phyloP scores from a whole-genome alignment of 441 rosid genomes.

The Heliophila coronopifolia region DNA sequence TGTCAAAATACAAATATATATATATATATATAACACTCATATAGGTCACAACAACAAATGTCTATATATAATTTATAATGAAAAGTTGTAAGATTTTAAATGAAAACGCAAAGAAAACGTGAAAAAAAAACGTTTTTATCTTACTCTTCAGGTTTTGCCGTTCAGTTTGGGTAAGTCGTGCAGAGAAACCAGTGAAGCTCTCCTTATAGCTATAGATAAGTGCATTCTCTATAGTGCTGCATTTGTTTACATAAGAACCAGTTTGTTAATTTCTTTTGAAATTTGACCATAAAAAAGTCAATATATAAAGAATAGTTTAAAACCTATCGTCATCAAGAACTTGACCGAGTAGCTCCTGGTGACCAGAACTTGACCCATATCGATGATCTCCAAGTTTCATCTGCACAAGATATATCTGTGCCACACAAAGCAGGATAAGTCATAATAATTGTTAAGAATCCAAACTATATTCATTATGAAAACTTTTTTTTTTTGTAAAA shows the following conservation, averaged over 20 bases:
- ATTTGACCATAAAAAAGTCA: too few species aligned
- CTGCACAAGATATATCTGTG: slow-evolving; percentile 21
- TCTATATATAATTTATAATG: too few species aligned
- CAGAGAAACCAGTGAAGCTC: slow-evolving; percentile 56
- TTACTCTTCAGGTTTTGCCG: slow-evolving; percentile 21
- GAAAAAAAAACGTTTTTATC: neutral
- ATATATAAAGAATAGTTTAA: neutral
- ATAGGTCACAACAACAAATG: too few species aligned
- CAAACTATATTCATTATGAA: neutral
- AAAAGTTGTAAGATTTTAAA: too few species aligned
- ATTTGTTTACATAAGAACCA: neutral
- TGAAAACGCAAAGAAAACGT: neutral
- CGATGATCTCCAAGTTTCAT: slow-evolving; percentile 22
- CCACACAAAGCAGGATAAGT: slow-evolving; percentile 4
- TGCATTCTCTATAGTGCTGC: slow-evolving; percentile 8
- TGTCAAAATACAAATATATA: too few species aligned
- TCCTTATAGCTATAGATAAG: slow-evolving; percentile 36
- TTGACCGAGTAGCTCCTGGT: slow-evolving; percentile 13
- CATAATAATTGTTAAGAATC: neutral
- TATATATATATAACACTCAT: too few species aligned
- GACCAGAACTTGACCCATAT: slow-evolving; percentile 24
- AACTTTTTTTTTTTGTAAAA: too few species aligned
- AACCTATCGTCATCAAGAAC: slow-evolving; percentile 23
- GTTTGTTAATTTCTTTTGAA: neutral
- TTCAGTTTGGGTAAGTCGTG: slow-evolving; percentile 37